A percentile compares a stretch with the other conserved stretches of the same genome.
phyloP scores from a whole-genome alignment of 345 rosid species.

The Microcos paniculata region DNA sequence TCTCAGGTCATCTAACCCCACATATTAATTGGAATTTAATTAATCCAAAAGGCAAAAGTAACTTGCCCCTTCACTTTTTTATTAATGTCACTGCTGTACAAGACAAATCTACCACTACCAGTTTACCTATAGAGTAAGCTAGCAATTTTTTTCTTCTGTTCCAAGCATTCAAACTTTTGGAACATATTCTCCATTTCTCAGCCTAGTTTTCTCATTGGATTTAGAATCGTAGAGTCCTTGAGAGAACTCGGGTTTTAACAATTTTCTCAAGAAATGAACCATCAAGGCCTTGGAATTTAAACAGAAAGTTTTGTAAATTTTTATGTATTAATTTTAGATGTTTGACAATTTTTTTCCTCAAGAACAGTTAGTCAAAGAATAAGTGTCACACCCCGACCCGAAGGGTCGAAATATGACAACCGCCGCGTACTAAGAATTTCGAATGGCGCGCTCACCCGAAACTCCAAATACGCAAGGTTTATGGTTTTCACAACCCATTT shows the following conservation, averaged over 20 bases:
- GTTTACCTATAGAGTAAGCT: background rate
- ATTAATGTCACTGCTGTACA: background rate
- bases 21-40: background rate
- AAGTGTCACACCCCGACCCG: too few species aligned
- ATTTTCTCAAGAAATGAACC: too few species aligned
- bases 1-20: slow-evolving; percentile 13
- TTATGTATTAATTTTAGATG: background rate
- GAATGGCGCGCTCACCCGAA: too few species aligned
- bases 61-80: background rate
- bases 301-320: background rate
- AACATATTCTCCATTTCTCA: background rate
- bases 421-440: too few species aligned
- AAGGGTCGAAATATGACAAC: too few species aligned
- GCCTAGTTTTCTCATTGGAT: background rate
- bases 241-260: background rate
- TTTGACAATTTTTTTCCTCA: background rate
- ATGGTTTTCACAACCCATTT: too few species aligned
- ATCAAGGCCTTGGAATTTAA: background rate
- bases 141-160: background rate
- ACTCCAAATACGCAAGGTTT: too few species aligned
- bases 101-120: background rate
- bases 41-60: slow-evolving; percentile 3
- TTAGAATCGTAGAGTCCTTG: background rate
- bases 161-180: background rate
- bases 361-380: background rate